A percentile compares a stretch with the other conserved stretches of the same genome.
Conservation (phyloP, 441 rosid genomes). For the Raphanus hybrid region DNA sequence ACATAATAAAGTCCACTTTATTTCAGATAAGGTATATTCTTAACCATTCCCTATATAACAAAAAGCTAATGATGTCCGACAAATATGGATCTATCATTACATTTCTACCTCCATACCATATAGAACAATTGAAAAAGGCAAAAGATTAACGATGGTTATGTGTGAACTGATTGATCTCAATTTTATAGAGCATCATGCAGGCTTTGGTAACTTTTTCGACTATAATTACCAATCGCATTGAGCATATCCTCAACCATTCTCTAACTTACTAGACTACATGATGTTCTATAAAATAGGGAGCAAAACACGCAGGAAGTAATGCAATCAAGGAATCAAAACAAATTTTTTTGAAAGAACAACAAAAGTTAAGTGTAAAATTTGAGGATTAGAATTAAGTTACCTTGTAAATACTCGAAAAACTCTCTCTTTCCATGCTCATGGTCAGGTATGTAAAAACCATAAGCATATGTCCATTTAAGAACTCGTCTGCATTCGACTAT, state of each 20-base stretch:
- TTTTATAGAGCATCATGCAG: background rate
- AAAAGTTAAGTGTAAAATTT: background rate
- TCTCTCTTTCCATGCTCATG: constrained; percentile 67
- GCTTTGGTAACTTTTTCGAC: background rate
- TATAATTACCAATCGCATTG: background rate
- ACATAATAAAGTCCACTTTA: constrained; percentile 21
- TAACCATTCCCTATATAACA: background rate
- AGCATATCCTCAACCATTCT: background rate
- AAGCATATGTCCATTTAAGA: constrained; percentile 85
- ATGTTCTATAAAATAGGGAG: constrained; percentile 12
- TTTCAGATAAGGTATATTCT: background rate
- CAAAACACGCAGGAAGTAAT: too few relatives aligned
- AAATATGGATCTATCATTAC: background rate
- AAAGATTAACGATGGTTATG: background rate
- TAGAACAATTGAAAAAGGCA: background rate
- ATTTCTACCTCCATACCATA: background rate
- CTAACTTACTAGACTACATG: background rate
- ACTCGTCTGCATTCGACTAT: constrained; percentile 87
- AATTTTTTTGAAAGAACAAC: background rate
- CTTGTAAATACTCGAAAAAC: constrained; percentile 84
- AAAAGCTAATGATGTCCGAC: background rate
- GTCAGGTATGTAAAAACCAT: constrained; percentile 78
- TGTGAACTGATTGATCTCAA: too few relatives aligned
- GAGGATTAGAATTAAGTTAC: constrained; percentile 36
- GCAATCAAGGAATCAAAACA: too few relatives aligned